Conservation (phyloP, 768 basidiomycete genomes). For the Cytidiella melzeri region DNA sequence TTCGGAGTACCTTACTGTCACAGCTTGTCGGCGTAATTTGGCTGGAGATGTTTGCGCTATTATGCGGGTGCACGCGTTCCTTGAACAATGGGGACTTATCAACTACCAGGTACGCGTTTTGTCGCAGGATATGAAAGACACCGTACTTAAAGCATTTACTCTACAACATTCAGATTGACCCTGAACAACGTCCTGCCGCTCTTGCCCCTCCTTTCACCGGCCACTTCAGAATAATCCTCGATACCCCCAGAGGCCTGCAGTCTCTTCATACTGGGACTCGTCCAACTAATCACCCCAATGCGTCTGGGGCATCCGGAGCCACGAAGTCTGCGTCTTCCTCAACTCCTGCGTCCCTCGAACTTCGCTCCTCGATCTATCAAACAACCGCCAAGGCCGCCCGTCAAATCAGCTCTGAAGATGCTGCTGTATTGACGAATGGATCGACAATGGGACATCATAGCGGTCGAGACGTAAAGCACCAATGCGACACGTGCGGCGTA, state of each 20-base stretch:
- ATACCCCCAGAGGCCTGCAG: constrained; percentile 92
- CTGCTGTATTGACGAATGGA: constrained; percentile 54
- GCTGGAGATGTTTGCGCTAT: constrained; percentile 98
- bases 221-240: constrained; percentile 96
- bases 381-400: constrained; percentile 81
- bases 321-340: constrained; percentile 33
- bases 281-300: constrained; percentile 38
- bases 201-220: constrained; percentile 97
- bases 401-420: constrained; percentile 61
- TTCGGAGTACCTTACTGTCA: constrained; percentile 93
- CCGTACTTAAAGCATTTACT: constrained; percentile 4
- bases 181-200: constrained; percentile 89
- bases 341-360: constrained; percentile 73
- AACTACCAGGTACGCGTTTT: constrained; percentile 83
- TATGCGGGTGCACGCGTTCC: constrained; percentile 97
- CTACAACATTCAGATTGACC: constrained; percentile 72
- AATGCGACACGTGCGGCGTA: constrained; percentile 92
- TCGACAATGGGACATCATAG: constrained; percentile 34
- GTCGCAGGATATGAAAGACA: not conserved
- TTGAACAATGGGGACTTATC: constrained; percentile 98
- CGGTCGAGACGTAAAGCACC: constrained; percentile 47
- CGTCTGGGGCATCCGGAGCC: constrained; percentile 43
- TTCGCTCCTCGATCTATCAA: constrained; percentile 84
- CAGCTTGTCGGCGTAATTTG: constrained; percentile 91
- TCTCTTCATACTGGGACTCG: constrained; percentile 84